Percentiles rank a stretch among this genome's conserved stretches.
These are phyloP conservation scores for Suillus plorans DNA, from an alignment of 768 basidiomycete species.

Conservation along the genomic window DNA sequence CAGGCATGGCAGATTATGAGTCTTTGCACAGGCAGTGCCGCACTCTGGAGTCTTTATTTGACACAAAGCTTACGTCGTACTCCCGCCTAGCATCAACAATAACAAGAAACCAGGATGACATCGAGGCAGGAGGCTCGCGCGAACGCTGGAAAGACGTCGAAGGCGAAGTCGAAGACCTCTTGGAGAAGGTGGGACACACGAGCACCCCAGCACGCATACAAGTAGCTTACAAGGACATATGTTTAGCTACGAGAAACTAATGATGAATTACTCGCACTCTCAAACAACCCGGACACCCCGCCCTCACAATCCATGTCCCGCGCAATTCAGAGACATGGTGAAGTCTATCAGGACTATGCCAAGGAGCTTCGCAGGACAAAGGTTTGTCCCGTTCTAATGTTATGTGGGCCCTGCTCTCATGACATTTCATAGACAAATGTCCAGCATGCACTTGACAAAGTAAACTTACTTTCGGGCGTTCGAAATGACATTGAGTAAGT, in stretches of 20 bases:
- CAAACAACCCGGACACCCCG: conserved; percentile 63
- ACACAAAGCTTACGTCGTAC: conserved; percentile 88
- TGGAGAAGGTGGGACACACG: conserved; percentile 64
- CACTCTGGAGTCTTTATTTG: conserved; percentile 90
- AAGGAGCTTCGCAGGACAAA: conserved; percentile 86
- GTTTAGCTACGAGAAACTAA: conserved; percentile 83
- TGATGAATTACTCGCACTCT: conserved; percentile 68
- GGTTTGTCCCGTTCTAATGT: conserved; percentile 38
- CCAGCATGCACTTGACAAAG: conserved; percentile 79
- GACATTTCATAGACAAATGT: conserved; percentile 61
- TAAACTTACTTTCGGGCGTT: conserved; percentile 85
- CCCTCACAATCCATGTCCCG: conserved; percentile 85
- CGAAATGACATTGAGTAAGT: conserved; percentile 94
- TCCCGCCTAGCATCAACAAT: conserved; percentile 77
- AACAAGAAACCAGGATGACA: conserved; percentile 50
- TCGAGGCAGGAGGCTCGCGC: conserved; percentile 69
- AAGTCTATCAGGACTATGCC: conserved; percentile 84
- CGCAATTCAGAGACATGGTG: conserved; percentile 86
- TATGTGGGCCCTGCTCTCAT: conserved; percentile 1
- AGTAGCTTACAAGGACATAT: conserved; percentile 8
- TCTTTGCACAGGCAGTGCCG: conserved; percentile 88
- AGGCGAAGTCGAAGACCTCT: conserved; percentile 79
- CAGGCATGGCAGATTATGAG: conserved; percentile 76
- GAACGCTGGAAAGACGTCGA: conserved; percentile 84
- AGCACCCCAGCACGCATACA: neutral